A percentile compares a stretch with the other conserved stretches of the same genome.
These are phyloP conservation scores for Monosporascus sp. DNA, from an alignment of 2,329 filamentous ascomycete species.

Conservation along the genomic window DNA sequence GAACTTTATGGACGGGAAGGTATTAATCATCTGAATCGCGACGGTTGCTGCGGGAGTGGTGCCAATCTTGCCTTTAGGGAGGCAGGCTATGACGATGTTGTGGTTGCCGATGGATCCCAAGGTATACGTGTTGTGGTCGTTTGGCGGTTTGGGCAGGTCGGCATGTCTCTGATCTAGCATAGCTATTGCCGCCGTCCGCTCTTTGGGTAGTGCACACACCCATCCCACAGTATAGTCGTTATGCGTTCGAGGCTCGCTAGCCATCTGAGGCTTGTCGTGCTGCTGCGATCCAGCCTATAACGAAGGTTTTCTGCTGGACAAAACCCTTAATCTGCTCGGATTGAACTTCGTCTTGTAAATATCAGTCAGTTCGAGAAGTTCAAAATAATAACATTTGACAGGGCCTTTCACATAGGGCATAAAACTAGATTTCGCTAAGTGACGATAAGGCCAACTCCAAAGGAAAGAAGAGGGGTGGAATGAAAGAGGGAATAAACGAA, in stretches of 20 bases:
- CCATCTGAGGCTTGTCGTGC: not conserved
- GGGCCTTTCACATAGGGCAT: too few species aligned
- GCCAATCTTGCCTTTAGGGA: slow-evolving; percentile 23
- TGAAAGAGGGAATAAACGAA: too few species aligned
- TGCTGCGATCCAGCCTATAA: too few species aligned
- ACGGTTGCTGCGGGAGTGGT: slow-evolving; percentile 26
- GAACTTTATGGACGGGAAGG: slow-evolving; percentile 29
- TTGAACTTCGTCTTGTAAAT: too few species aligned
- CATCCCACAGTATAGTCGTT: slow-evolving; percentile 16
- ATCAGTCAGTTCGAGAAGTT: too few species aligned
- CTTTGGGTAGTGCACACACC: slow-evolving; percentile 14
- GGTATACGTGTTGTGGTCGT: slow-evolving; percentile 12
- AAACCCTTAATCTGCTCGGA: too few species aligned
- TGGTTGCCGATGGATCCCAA: slow-evolving; percentile 15
- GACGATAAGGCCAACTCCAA: too few species aligned
- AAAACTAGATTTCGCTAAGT: too few species aligned
- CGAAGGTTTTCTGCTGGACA: too few species aligned
- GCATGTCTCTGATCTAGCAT: slow-evolving; percentile 16
- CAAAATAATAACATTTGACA: too few species aligned
- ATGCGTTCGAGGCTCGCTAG: not conserved
- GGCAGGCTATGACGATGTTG: slow-evolving; percentile 17
- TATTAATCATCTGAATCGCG: slow-evolving; percentile 22
- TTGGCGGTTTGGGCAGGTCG: slow-evolving; percentile 1
- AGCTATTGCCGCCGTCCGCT: slow-evolving; percentile 12
- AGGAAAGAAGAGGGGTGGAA: too few species aligned